phyloP scores from a whole-genome alignment of 2,329 filamentous ascomycete genomes.

The Tolypocladium endophyticum region DNA sequence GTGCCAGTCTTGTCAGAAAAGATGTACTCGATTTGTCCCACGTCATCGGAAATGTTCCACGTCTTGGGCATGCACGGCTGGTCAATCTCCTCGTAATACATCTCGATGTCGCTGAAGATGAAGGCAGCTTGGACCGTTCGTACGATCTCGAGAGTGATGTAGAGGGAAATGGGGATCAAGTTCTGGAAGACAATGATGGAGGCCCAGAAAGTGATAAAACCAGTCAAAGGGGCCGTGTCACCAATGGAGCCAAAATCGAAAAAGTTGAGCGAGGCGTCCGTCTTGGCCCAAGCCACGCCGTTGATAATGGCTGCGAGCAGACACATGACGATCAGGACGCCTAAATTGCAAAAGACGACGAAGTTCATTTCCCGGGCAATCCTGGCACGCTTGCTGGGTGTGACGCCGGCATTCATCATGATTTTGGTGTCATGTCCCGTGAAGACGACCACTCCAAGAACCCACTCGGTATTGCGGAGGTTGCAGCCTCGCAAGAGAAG shows the following conservation, averaged over 20 bases:
- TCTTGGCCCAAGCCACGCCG: slow-evolving; percentile 68
- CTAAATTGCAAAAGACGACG: slow-evolving; percentile 95
- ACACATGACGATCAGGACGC: slow-evolving; percentile 83
- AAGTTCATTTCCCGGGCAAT: slow-evolving; percentile 92
- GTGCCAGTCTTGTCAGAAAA: slow-evolving; percentile 98
- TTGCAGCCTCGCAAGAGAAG: slow-evolving; percentile 87
- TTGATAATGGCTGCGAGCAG: slow-evolving; percentile 75
- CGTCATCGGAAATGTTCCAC: slow-evolving; percentile 97
- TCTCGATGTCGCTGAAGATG: slow-evolving; percentile 90
- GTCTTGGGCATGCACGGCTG: slow-evolving; percentile 95
- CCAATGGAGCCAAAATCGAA: slow-evolving; percentile 86
- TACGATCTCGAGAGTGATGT: slow-evolving; percentile 94
- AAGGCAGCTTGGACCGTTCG: slow-evolving; percentile 89
- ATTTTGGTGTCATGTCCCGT: slow-evolving; percentile 97
- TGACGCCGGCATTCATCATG: slow-evolving; percentile 96
- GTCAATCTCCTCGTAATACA: slow-evolving; percentile 94
- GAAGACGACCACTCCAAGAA: slow-evolving; percentile 84
- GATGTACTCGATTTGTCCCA: slow-evolving; percentile 98
- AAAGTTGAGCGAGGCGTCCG: slow-evolving; percentile 62
- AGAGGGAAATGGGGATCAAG: slow-evolving; percentile 94
- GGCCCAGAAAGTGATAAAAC: slow-evolving; percentile 96
- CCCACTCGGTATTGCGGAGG: slow-evolving; percentile 91
- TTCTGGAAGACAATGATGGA: slow-evolving; percentile 94
- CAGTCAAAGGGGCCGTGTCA: slow-evolving; percentile 62
- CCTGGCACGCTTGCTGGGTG: slow-evolving; percentile 83